phyloP scores from a whole-genome alignment of 2,329 filamentous ascomycete genomes.

The Ophiostoma himal-ulmi region DNA sequence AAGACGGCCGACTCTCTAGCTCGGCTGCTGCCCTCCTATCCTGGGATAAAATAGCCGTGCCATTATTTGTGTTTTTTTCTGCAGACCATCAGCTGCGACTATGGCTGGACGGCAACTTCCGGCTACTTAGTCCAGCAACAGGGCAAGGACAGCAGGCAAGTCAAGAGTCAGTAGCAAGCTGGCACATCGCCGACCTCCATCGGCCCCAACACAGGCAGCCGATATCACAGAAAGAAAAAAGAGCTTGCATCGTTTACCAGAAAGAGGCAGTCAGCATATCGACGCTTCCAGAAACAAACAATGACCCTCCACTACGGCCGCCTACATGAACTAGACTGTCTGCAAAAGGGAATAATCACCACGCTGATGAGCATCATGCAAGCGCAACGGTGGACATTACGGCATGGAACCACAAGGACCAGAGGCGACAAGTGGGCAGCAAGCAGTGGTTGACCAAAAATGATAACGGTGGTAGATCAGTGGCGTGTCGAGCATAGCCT shows the following conservation, averaged over 20 bases:
- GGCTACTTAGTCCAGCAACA: neutral
- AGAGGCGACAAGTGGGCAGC: neutral
- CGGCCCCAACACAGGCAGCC: neutral
- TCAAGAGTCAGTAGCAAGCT: neutral
- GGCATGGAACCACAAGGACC: neutral
- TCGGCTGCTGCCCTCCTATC: neutral
- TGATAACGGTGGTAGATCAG: neutral
- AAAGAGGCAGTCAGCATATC: neutral
- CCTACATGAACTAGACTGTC: neutral
- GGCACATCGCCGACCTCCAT: neutral
- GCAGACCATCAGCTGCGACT: neutral
- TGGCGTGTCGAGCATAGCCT: too few species aligned
- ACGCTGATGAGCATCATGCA: conserved; percentile 2
- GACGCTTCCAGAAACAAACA: neutral
- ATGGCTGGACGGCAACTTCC: neutral
- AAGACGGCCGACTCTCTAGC: neutral
- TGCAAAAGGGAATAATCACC: neutral
- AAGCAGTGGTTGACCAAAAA: neutral
- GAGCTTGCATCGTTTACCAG: neutral
- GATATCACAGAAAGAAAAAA: neutral
- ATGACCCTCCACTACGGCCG: neutral
- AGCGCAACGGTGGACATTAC: neutral
- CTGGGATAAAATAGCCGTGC: too few species aligned
- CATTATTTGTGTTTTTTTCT: neutral
- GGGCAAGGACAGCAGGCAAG: neutral